Base-by-base conservation (phyloP, 495 filamentous ascomycete genomes). In the Tuber indicum region DNA sequence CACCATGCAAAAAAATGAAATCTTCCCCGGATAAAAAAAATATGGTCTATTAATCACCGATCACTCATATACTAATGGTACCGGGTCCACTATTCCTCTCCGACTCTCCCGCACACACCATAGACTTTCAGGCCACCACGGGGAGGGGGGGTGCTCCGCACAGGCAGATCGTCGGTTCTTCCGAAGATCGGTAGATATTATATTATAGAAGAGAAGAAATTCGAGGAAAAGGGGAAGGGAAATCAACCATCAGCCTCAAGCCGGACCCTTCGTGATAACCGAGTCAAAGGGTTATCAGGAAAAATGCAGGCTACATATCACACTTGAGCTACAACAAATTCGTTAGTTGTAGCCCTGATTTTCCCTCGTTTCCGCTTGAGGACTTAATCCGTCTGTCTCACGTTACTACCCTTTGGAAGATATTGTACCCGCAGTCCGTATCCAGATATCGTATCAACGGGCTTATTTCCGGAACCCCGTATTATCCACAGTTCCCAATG, bases 221-320 rank as follows among this genome's bases (percentile, higher is more conserved):
- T 43, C 42, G 0, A 43, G 8, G 8, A 46, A 46, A 46, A 16
- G n/a, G 23, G 1, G 6, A 52, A 4, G 14, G 5, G 0, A 66
- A 66, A 66, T 7, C 42, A 71, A 23, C 49, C 45, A 36, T 66
- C 73, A 76, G 49, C 74, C 74, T 78, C 74, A 75, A 76, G 66
- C 43, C 77, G 26, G n/a, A 58, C 41, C 69, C 70, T 71, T 72
- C 26, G 66, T 44, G 39, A 66, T 66, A 66, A 66, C 58, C 58
- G 58, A 66, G 58, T 66, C 36, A 66, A 66, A 66, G 58, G 58
- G 58, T 66, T 36, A 36, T 36, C 26, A 36, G 32, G 58, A 32
- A 4, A 6, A 66, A 66, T 32, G 58, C 17, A 17, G 14, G 12
- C 1, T 14, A 66, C 58, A 0, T 66, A 66, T 26, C 58, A 17